A percentile compares a stretch with the other conserved stretches of the same genome.
Conservation (phyloP, 345 rosid genomes). For the sweet orange (Citrus sinensis) region DVS_A1.0 CM039163.1:46808001-46808500, state of each 20-base stretch:
- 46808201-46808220: constrained; percentile 72
- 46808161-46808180: constrained; percentile 41
- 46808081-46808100: neutral
- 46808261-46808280: constrained; percentile 36
- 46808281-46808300: constrained; percentile 3
- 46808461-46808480: neutral
- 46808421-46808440: constrained; percentile 61
- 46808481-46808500: neutral
- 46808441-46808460: constrained; percentile 76
- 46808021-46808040: neutral
- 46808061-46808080: neutral
- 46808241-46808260: constrained; percentile 43
- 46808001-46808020: neutral
- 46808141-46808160: neutral
- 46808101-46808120: neutral
- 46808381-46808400: constrained; percentile 95
- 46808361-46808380: constrained; percentile 66
- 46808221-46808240: constrained; percentile 82
- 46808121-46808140: neutral
- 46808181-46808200: constrained; percentile 59
- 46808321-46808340: neutral
- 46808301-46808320: constrained; percentile 16
- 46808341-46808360: constrained; percentile 59
- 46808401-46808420: constrained; percentile 51
- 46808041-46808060: neutral